Evolutionary conservation across 306 rosid genomes (phyloP), one percentile per base, ranked within the genome.

Genomic region (Malus fusca): DNA sequence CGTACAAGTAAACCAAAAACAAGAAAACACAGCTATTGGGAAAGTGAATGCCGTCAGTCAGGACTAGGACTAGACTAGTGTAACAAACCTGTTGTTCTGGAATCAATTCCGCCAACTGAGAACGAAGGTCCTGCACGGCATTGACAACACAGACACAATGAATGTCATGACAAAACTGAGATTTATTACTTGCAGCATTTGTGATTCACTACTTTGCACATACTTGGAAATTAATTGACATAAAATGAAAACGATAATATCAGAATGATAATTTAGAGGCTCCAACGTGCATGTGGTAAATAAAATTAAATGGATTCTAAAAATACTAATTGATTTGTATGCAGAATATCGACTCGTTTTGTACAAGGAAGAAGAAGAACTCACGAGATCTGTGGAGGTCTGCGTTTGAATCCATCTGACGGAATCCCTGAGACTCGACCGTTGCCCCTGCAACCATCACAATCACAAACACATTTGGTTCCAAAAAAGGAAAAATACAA

Each of bases 331-430:
- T 63, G 22, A 63, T 63, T 63, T 5, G 15, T 63, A 28, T 28
- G 42, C 67, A 17, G 28, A 60, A 25, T 13, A 4, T 23, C 65
- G 33, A 60, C 33, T 60, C 17, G 4, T 28, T 23, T 26, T 11
- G 15, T 23, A 25, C 19, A 17, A 15, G 18, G 69, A 28, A 15
- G 78, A 21, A 48, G 12, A 31, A 78, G 79, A 71, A 64, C 51
- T 37, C 84, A 96, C 99, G 76, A 86, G 85, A 87, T 89, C 87
- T 52, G 80, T 70, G 77, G 92, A 83, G 84, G 68, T 88, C 80
- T 81, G 96, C 42, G 85, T 83, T 79, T 96, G 99, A 62, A 96
- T 84, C 93, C 90, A 90, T 92, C 99, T 85, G 69, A 92, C 93
- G 31, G 96, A 89, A 76, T 86, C 83, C 18, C 88, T 83, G 40